These are phyloP conservation scores for Penicillium angulare DNA, from an alignment of 495 filamentous ascomycete genomes.

Conservation along the genomic window DNA sequence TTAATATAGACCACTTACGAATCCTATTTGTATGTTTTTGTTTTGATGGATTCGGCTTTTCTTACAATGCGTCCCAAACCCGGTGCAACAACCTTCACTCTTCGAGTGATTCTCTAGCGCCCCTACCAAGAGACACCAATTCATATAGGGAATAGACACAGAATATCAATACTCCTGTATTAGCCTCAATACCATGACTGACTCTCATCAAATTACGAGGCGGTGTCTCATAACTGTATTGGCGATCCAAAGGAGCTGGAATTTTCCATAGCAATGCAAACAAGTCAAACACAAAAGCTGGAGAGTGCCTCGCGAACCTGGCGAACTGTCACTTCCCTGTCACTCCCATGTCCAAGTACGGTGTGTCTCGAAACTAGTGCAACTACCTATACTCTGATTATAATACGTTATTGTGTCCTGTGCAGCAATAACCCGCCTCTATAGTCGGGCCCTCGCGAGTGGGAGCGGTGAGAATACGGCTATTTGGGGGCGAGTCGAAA, in stretches of 20 bases:
- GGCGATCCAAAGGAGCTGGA: slow-evolving; percentile 4
- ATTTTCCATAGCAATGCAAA: slow-evolving; percentile 13
- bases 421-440: too few relatives aligned
- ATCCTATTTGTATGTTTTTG: too few relatives aligned
- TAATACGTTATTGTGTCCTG: slow-evolving; percentile 11
- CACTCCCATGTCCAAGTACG: slow-evolving; percentile 12
- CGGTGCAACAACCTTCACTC: slow-evolving; percentile 3
- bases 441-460: too few relatives aligned
- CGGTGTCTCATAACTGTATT: slow-evolving; percentile 3
- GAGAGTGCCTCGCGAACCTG: slow-evolving; percentile 13
- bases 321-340: slow-evolving; percentile 9
- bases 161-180: slow-evolving; percentile 3
- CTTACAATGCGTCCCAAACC: slow-evolving; percentile 5
- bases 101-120: neutral
- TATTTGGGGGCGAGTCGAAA: too few relatives aligned
- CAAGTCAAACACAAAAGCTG: slow-evolving; percentile 9
- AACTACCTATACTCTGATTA: too few relatives aligned
- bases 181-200: neutral
- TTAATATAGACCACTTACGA: too few relatives aligned
- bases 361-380: slow-evolving; percentile 14
- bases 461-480: too few relatives aligned
- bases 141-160: neutral
- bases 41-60: too few relatives aligned
- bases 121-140: neutral
- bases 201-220: slow-evolving; percentile 1